Base-by-base conservation (phyloP, 2,329 filamentous ascomycete genomes). In the Xylaria sp. region DNA sequence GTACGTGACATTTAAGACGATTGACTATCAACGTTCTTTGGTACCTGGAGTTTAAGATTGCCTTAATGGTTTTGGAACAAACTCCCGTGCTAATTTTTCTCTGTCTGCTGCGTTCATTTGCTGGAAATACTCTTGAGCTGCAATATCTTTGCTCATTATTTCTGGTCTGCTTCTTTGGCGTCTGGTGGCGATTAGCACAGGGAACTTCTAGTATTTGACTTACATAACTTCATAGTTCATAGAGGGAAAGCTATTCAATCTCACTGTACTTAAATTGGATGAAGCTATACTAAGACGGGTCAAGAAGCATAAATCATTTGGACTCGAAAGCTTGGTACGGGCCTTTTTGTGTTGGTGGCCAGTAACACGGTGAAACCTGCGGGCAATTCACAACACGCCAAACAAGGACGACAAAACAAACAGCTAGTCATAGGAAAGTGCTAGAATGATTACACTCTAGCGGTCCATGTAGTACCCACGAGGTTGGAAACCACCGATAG, bases 321-420 rank as follows among this genome's bases (percentile, higher is more conserved):
- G 31, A 18, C 52, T 36, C 20, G 8, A 10, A 39, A 23, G 2
- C 9, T 36, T 13, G 33, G 4, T 13, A 1, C 9, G 8, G 13
- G 6, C 13, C 10, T 6, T 15, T 20, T 5, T 23, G 1, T 13
- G 9, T 23, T 13, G 10, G 31, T 39, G n/a, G n/a, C 13, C 52
- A 23, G 39, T 58, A 58, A 33, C 39, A n/a, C 39, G 18, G 54
- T 39, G 54, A 39, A 39, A 55, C 52, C 9, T 41, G 25, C 31
- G 25, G 36, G 25, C 13, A 12, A 57, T 23, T 25, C 7, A 56
- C 4, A 39, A 25, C 4, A 23, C 41, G 39, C 12, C 13, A 48
- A 48, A 10, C 7, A 48, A 48, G n/a, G n/a, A 20, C 9, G 13
- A 41, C 20, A 43, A 28, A 46, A 58, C 39, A 46, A 31, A 46